phyloP scores from a whole-genome alignment of 1,284 basidiomycete species.

The Tremellales sp. region DNA sequence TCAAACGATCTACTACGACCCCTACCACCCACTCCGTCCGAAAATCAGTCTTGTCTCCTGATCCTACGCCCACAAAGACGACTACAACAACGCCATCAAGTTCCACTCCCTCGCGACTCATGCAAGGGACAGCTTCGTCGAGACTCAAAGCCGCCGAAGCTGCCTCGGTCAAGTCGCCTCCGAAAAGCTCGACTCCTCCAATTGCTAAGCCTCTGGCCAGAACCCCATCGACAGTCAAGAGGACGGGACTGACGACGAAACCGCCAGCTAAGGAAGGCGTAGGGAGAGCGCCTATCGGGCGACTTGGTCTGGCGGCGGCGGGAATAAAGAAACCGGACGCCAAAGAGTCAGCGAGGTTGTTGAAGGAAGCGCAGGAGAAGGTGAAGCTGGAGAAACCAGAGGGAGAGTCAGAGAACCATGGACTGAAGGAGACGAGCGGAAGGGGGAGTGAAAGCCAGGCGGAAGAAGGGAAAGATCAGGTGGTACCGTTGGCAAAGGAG shows the following conservation, averaged over 20 bases:
- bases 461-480: neutral
- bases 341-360: neutral
- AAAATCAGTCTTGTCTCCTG: neutral
- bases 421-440: neutral
- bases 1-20: neutral
- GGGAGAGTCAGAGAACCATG: neutral
- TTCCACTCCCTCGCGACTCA: constrained; percentile 19
- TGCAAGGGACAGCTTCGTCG: constrained; percentile 35
- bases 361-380: neutral
- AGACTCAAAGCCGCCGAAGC: constrained; percentile 21
- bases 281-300: constrained; percentile 10
- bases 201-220: neutral
- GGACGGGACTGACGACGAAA: neutral
- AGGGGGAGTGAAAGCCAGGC: neutral
- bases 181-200: neutral
- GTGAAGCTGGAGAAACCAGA: neutral
- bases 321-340: neutral
- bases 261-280: constrained; percentile 4
- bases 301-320: constrained; percentile 19
- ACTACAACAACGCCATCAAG: neutral
- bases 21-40: neutral
- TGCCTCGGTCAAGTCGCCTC: neutral
- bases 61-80: neutral
- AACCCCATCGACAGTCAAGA: neutral
- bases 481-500: neutral